Evolutionary conservation across 345 rosid species (phyloP), one percentile per base, ranked within the genome.

Genomic region (Acer saccharum): DNA sequence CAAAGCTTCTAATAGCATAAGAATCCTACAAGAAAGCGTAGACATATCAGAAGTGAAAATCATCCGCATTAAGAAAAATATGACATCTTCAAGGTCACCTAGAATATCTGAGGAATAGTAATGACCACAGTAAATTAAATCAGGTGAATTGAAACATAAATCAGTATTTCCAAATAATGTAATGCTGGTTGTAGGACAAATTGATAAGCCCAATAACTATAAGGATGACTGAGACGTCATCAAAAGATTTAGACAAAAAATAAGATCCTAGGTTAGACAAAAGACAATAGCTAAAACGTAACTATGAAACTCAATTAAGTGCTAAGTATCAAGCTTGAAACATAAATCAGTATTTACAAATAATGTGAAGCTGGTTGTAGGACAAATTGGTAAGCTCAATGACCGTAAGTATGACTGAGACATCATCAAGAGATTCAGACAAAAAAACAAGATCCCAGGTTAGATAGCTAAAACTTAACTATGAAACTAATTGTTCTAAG

Each of bases 1-100:
- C 87, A 77, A 88, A 96, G 89, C 98, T 96, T 85, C 75, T 89
- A 64, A 92, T 83, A 64, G 99, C 95, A 87, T 86, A 92, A 76
- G 84, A 84, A 86, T 96, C 99, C 99, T 96, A 87, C 72, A 79
- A 80, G 48, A 66, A 74, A 60, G 44, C 10, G 14, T 0, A 69
- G n/a, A 65, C 18, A 46, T 0, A 60, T 6, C 23, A 69, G 70
- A 65, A 69, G 10, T 61, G 21, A 27, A 27, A 23, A 77, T 32
- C 25, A 48, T 44, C 52, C 46, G n/a, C 70, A 65, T 61, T 18
- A 68, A 35, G 18, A 29, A 17, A 72, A 72, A 43, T 64, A 10
- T 1, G 54, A 17, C 9, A 68, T 76, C 52, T 69, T 61, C 72
- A 29, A 61, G 54, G 65, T 27, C 67, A 39, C 41, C 21, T n/a